These are phyloP conservation scores for Gossypium bickii DNA, from an alignment of 345 rosid genomes.

Conservation along the genomic window DNA sequence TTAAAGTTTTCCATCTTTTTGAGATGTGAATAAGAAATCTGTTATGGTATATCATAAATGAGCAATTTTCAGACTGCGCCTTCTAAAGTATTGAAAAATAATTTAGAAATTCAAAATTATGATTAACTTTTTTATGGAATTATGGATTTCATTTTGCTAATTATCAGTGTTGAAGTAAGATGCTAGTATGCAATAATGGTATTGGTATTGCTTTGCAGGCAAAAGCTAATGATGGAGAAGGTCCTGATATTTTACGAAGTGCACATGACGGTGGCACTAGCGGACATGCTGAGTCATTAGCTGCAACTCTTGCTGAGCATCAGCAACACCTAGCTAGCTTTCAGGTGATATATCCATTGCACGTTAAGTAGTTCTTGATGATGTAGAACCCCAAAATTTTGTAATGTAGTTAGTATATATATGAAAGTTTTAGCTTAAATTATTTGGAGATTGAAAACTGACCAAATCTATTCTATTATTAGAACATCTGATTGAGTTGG, in stretches of 20 bases:
- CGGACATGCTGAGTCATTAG: slow-evolving; percentile 91
- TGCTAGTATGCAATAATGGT: background rate
- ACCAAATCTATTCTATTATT: background rate
- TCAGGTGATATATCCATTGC: slow-evolving; percentile 49
- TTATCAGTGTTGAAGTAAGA: background rate
- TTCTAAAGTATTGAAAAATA: background rate
- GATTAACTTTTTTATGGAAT: background rate
- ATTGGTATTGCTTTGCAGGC: slow-evolving; percentile 53
- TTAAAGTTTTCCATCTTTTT: background rate
- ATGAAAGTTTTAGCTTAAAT: background rate
- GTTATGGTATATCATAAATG: background rate
- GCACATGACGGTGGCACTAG: slow-evolving; percentile 67
- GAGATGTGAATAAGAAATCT: background rate
- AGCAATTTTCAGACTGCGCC: background rate
- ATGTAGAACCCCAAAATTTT: background rate
- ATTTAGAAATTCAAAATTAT: background rate
- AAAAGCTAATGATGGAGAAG: slow-evolving; percentile 95
- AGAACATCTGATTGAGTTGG: background rate
- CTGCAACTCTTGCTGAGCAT: slow-evolving; percentile 88
- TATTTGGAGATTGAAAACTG: slow-evolving; percentile 1
- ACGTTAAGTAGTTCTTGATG: background rate
- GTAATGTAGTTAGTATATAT: slow-evolving; percentile 12
- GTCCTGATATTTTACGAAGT: slow-evolving; percentile 89
- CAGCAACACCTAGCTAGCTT: slow-evolving; percentile 97
- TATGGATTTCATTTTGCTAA: slow-evolving; percentile 4